Base-by-base conservation (phyloP, 1,284 basidiomycete species). In the Somion occarium region DNA sequence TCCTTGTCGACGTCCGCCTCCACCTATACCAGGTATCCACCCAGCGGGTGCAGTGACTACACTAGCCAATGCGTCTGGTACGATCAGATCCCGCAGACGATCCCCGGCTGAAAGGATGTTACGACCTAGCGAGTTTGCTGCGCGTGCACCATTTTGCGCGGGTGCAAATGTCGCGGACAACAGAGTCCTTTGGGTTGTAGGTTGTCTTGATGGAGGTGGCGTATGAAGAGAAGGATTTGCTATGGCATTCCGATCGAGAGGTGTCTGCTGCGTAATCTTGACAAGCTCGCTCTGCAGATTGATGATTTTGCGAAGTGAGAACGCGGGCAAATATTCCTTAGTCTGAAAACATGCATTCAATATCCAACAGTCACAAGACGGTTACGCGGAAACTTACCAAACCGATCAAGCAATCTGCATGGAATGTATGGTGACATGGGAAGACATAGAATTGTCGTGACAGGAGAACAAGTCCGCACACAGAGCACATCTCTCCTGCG, bases 391-490 rank as follows among this genome's bases (percentile, higher is more conserved):
- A 44, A 73, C 90, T 66, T 61, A 95, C 94, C 78, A 95, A 74
- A 25, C 86, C 80, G 64, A 98, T 93, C 49, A 97, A 74, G 69
- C 94, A 98, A 67, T 98, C 93, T 5, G 91, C 92, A 69, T 97
- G 94, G 81, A 97, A 97, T 9, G 85, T 83, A 64, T 98, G 95
- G 61, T 95, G 91, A 69, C 97, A 99, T 9, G 95, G 95, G 73
- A 99, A 99, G 44, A 97, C 91, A 70, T 99, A 99, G 68, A 98
- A 98, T 65, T 97, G 94, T 52, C 97, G 76, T 24, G 85, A 87
- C 46, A 97, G 71, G 49, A 99, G 74, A 37, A 83, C 73, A 54
- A 82, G 76, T 12, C 79, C 78, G 69, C 97, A 99, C 38, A 80
- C 76, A 22, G 87, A 86, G 64, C 97, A 99, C 58, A 83, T 82